A percentile compares a stretch with the other conserved stretches of the same genome.
These are phyloP conservation scores for Blastocystis sp. DNA, from an alignment of 352 stramenopile genomes.

Conservation along the genomic window DNA sequence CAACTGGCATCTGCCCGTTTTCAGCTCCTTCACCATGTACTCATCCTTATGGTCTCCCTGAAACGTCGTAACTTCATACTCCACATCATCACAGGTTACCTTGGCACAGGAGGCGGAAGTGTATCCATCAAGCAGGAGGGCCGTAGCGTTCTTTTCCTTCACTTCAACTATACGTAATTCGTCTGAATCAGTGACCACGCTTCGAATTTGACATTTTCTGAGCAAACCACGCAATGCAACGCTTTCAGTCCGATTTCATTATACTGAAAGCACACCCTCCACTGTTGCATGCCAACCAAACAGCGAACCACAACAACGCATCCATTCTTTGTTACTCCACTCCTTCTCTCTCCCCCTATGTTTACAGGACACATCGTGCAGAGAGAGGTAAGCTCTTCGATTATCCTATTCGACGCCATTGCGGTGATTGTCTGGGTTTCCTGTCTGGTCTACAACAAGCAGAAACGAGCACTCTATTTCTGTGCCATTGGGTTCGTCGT, in stretches of 20 bases:
- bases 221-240: too few relatives aligned
- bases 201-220: too few relatives aligned
- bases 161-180: too few relatives aligned
- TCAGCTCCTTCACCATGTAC: slow-evolving; percentile 7
- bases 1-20: neutral
- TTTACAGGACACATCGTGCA: slow-evolving; percentile 12
- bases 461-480: slow-evolving; percentile 41
- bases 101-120: too few relatives aligned
- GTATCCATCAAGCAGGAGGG: too few relatives aligned
- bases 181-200: too few relatives aligned
- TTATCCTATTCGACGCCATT: slow-evolving; percentile 34
- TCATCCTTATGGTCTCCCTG: slow-evolving; percentile 29
- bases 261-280: too few relatives aligned
- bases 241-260: too few relatives aligned
- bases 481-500: slow-evolving; percentile 39
- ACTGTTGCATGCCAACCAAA: neutral
- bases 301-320: neutral
- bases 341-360: neutral
- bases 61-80: neutral
- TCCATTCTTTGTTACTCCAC: neutral
- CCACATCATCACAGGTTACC: too few relatives aligned
- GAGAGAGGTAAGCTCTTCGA: slow-evolving; percentile 18
- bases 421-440: slow-evolving; percentile 55
- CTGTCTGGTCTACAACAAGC: slow-evolving; percentile 28
- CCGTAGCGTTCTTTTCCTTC: too few relatives aligned